Evolutionary conservation across 805 yeast species (phyloP).

Genomic region (Saccharomyces paradoxus): DNA sequence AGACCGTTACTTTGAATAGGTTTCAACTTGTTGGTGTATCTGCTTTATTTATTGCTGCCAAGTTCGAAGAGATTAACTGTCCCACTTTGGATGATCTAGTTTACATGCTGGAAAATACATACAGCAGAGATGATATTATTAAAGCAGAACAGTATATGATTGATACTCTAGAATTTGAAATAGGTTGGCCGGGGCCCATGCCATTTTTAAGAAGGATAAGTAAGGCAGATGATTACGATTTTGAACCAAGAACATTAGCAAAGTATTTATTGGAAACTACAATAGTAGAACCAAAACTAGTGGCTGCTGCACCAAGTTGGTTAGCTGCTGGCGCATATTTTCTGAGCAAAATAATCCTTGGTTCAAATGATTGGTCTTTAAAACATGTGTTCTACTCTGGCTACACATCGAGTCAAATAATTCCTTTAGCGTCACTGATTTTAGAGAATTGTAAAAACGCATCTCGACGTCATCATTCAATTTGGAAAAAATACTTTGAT

Average conservation of each 20-base stretch:
- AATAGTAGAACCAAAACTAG: constrained; percentile 79
- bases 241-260: constrained; percentile 81
- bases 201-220: constrained; percentile 82
- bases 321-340: constrained; percentile 87
- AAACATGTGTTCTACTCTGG: constrained; percentile 82
- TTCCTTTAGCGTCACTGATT: constrained; percentile 62
- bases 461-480: constrained; percentile 55
- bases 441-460: constrained; percentile 55
- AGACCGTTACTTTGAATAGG: constrained; percentile 68
- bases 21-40: constrained; percentile 91
- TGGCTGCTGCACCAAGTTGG: constrained; percentile 87
- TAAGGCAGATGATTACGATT: constrained; percentile 93
- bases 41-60: constrained; percentile 88
- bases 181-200: constrained; percentile 98
- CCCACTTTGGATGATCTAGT: constrained; percentile 84
- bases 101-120: constrained; percentile 80
- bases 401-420: constrained; percentile 70
- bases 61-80: constrained; percentile 88
- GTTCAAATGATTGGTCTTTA: constrained; percentile 71
- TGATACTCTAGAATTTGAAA: constrained; percentile 77
- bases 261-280: constrained; percentile 82
- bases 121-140: constrained; percentile 66
- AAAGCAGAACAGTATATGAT: constrained; percentile 88
- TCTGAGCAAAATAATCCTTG: constrained; percentile 62
- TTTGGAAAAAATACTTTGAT: constrained; percentile 79